Base-by-base conservation (phyloP, 1,284 basidiomycete species). In the Earliella scabrosa region DNA sequence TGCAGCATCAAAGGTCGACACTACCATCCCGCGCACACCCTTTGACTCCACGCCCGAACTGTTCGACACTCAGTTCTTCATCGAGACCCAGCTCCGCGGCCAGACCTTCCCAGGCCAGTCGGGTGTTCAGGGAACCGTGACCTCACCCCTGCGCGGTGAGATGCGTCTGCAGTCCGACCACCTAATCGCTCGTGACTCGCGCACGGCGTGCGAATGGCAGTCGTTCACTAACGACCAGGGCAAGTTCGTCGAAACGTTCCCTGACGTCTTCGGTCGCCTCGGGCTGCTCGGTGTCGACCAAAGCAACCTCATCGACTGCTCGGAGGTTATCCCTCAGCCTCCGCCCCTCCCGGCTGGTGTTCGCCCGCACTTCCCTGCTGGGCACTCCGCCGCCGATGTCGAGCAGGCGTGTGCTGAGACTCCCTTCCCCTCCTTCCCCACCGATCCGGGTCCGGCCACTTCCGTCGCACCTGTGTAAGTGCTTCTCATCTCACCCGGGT, bases 121-220 rank as follows among this genome's bases (percentile, higher is more conserved):
- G 23, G 49, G 49, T 13, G 23, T 50, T 14, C 49, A 52, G 20
- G 50, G 50, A 18, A 40, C 45, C n/a, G 50, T 52, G 27, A 45
- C 40, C 24, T 52, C 50, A 6, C 50, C 50, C 4, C 34, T 52
- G 10, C 41, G 23, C 34, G 50, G 50, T 8, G 50, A 52, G 41
- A 52, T 52, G 50, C 50, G 50, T 45, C 50, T 52, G 32, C 50
- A 52, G 50, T 52, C 50, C 21, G 50, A 52, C 50, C 46, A 48
- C 46, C 46, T 48, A 24, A 21, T 48, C n/a, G 46, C 46, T 6
- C 46, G 46, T 24, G 49, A 44, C 49, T 41, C 49, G 29, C 46
- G 46, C 35, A 32, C 44, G 16, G 39, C 39, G 2, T 41, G 39
- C 39, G 39, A 41, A 10, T 41, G 39, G 39, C 39, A 41, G 39